These are phyloP conservation scores for Fomitopsis pinicola DNA, from an alignment of 1,284 basidiomycete genomes.

Conservation along the genomic window DNA sequence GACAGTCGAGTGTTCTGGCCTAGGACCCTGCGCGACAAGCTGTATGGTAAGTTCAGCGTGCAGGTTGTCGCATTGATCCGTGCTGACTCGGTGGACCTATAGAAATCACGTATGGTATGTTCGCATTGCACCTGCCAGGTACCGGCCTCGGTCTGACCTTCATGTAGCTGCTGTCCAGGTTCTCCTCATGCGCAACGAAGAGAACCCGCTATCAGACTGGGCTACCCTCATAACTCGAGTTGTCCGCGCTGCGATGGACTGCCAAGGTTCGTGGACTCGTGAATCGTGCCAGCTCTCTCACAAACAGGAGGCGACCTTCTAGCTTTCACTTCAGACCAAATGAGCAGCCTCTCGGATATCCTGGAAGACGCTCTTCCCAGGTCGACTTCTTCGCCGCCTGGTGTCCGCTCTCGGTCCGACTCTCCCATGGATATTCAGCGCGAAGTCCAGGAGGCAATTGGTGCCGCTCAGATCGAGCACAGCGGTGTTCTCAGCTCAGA, in stretches of 20 bases:
- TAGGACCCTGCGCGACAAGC: conserved; percentile 47
- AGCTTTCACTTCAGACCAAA: conserved; percentile 64
- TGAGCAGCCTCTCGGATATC: conserved; percentile 35
- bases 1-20: conserved; percentile 73
- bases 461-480: conserved; percentile 11
- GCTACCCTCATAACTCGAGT: conserved; percentile 43
- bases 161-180: conserved; percentile 29
- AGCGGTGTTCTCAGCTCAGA: conserved; percentile 6
- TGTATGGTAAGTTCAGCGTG: conserved; percentile 50
- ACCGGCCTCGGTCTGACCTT: conserved; percentile 4
- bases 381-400: conserved; percentile 22
- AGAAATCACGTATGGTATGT: conserved; percentile 29
- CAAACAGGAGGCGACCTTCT: background rate
- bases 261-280: conserved; percentile 41
- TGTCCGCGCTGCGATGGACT: conserved; percentile 46
- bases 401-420: conserved; percentile 13
- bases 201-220: conserved; percentile 33
- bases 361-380: conserved; percentile 27
- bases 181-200: conserved; percentile 30
- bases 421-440: conserved; percentile 8
- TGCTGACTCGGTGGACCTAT: background rate
- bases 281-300: background rate
- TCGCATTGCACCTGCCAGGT: background rate
- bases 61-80: background rate
- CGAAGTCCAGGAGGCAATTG: conserved; percentile 5